phyloP scores from a whole-genome alignment of 2,329 filamentous ascomycete species.

The Hymenoscyphus fructigenus region DNA sequence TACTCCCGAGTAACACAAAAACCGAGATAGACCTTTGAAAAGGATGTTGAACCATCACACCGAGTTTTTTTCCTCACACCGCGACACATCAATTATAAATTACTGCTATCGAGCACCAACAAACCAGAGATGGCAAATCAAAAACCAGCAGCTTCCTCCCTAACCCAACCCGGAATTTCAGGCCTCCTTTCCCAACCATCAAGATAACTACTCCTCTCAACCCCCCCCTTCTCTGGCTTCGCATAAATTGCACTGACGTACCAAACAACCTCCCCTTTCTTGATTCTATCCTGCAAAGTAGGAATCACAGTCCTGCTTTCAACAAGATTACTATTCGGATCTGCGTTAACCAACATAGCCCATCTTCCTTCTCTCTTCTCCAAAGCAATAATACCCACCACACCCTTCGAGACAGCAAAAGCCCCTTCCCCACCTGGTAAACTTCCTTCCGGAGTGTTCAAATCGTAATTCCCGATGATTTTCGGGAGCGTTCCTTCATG shows the following conservation, averaged over 20 bases:
- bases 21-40: too few relatives aligned
- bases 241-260: constrained; percentile 72
- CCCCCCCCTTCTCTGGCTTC: constrained; percentile 56
- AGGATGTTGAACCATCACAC: too few relatives aligned
- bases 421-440: constrained; percentile 50
- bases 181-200: constrained; percentile 61
- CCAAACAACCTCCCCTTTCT: constrained; percentile 58
- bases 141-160: constrained; percentile 30
- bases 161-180: constrained; percentile 59
- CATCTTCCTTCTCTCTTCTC: constrained; percentile 37
- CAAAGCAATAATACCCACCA: constrained; percentile 55
- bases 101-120: background rate
- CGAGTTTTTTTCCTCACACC: too few relatives aligned
- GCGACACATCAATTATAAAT: too few relatives aligned
- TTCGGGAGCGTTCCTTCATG: constrained; percentile 53
- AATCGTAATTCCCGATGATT: constrained; percentile 61
- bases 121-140: background rate
- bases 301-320: constrained; percentile 72
- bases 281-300: constrained; percentile 62
- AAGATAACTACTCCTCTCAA: constrained; percentile 53
- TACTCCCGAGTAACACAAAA: too few relatives aligned
- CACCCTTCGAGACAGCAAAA: constrained; percentile 56
- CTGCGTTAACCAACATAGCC: constrained; percentile 70
- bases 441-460: constrained; percentile 53
- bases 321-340: constrained; percentile 76